Evolutionary conservation across 2,329 filamentous ascomycete species (phyloP).

Genomic region (Colletotrichum chrysophilum): DNA sequence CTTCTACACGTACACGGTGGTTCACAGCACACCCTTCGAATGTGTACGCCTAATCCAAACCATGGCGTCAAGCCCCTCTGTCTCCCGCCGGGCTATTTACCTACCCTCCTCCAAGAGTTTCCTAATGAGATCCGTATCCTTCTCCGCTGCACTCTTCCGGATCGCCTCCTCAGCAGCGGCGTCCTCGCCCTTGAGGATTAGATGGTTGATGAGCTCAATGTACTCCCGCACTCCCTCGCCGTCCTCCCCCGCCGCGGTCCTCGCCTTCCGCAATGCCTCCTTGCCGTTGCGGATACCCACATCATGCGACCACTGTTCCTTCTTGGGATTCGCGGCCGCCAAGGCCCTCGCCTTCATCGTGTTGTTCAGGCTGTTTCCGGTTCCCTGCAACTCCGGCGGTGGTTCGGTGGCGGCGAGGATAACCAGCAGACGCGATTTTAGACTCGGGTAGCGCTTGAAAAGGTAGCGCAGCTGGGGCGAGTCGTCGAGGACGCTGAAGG

Average conservation of each 20-base stretch:
- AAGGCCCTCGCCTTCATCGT: constrained; percentile 20
- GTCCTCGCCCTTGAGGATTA: constrained; percentile 43
- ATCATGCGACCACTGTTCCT: constrained; percentile 61
- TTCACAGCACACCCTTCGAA: background rate
- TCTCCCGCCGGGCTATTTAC: constrained; percentile 24
- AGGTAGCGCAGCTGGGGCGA: constrained; percentile 54
- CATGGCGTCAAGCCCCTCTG: background rate
- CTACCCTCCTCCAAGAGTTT: constrained; percentile 52
- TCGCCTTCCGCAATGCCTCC: constrained; percentile 55
- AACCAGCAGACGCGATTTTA: constrained; percentile 49
- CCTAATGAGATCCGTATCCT: constrained; percentile 56
- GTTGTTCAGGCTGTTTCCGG: constrained; percentile 20
- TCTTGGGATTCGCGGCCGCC: constrained; percentile 30
- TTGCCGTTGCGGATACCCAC: constrained; percentile 62
- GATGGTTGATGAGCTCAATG: constrained; percentile 58
- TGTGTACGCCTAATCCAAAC: background rate
- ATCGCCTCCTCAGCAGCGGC: constrained; percentile 38
- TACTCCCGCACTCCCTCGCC: constrained; percentile 68
- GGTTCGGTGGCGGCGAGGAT: constrained; percentile 58
- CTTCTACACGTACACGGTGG: background rate
- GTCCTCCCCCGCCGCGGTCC: constrained; percentile 54
- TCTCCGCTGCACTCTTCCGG: constrained; percentile 48
- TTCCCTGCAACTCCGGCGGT: constrained; percentile 31
- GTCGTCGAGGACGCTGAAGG: constrained; percentile 57
- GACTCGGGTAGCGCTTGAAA: constrained; percentile 57